Base-by-base conservation (phyloP, 106 monocot species). In the Dendrobium officinale region DNA sequence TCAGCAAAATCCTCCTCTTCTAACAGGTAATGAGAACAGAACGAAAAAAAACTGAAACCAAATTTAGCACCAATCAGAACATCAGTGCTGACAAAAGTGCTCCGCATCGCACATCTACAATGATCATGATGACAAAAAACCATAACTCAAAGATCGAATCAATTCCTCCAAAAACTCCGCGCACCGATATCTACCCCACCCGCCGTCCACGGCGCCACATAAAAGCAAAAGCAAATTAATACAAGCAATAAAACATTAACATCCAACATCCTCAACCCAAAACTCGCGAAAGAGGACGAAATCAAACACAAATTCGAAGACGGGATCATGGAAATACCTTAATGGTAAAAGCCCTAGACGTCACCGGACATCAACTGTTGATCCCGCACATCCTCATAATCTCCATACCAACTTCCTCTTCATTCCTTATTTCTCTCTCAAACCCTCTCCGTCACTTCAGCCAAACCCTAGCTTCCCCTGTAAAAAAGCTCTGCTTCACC, bases 341-440 rank as follows among this genome's bases (percentile, higher is more conserved):
- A 37, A 70, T 70, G 70, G 15, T 20, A 70, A 70, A 70, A 70
- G 29, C 70, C 70, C 70, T 70, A 70, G 70, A 70, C 9, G 64
- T 66, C 64, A 26, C 64, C 64, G 64, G 64, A 66, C 24, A 66
- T 66, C 61, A n/a, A 4, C 10, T 6, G 29, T 3, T 31, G 70
- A 70, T 37, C 70, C 29, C 15, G 31, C 33, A 37, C 37, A 37
- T 37, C n/a, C 19, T n/a, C 22, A 7, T 22, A 61, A 0, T 61
- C 61, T 61, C 61, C n/a, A 22, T 61, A 8, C 61, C 6, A 61
- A 61, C 22, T 61, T 22, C 22, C 22, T 70, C 24, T 13, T 70
- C 70, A 37, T 15, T 37, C 33, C 70, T 37, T 70, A 56, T 56
- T 10, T 29, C 70, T 37, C 70, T 37, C 70, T 37, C 37, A 37